Evolutionary conservation across 306 rosid genomes (phyloP).

Genomic region (Glycine soja): DNA sequence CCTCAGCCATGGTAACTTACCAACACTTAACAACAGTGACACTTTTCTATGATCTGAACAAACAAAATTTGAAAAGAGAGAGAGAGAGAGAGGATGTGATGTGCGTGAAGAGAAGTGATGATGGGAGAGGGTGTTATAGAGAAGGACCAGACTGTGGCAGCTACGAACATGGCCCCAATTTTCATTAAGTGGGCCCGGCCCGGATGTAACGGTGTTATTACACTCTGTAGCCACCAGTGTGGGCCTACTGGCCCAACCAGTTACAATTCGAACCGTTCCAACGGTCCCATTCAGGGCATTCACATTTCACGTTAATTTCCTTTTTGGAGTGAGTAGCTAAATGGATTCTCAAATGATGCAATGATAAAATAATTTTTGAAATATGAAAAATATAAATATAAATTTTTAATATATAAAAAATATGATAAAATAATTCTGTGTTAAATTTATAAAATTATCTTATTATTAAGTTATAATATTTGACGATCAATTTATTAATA

Average conservation of each 20-base stretch:
- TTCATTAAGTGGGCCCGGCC: constrained; percentile 22
- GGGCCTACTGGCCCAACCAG: constrained; percentile 49
- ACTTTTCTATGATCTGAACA: background rate
- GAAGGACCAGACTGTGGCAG: constrained; percentile 44
- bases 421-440: no score
- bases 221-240: background rate
- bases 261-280: constrained; percentile 5
- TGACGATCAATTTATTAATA: no score
- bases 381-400: no score
- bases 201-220: constrained; percentile 48
- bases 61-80: background rate
- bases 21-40: background rate
- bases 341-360: no score
- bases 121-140: constrained; percentile 17
- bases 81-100: background rate
- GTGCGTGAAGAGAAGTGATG: constrained; percentile 33
- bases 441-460: no score
- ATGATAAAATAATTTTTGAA: no score
- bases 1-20: constrained; percentile 52
- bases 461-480: no score
- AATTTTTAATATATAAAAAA: no score
- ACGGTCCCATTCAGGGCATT: constrained; percentile 28
- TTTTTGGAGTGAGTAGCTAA: no score
- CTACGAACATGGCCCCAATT: constrained; percentile 1
- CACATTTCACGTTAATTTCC: background rate